Percentiles rank a stretch among this genome's conserved stretches.
Conservation (phyloP, 352 stramenopile species). For the Elongisporangium senticosum region DNA sequence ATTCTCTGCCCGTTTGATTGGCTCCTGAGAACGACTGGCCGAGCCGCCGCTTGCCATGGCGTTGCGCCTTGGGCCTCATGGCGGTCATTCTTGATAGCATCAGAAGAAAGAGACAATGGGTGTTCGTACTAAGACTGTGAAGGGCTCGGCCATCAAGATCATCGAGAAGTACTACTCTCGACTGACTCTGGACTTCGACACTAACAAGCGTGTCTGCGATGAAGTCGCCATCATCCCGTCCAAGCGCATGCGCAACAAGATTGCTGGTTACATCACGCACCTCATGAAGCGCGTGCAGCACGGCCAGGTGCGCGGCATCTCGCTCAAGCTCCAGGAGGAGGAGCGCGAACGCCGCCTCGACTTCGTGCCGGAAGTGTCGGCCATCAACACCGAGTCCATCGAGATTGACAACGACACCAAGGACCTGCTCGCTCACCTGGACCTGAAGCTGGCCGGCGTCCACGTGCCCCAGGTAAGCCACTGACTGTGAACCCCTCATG, state of each 20-base stretch:
- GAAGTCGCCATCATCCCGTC: conserved; percentile 98
- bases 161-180: conserved; percentile 99
- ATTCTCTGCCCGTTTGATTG: conserved; percentile 3
- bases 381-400: conserved; percentile 91
- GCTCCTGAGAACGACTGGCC: conserved; percentile 13
- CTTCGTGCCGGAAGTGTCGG: conserved; percentile 98
- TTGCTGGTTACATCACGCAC: conserved; percentile 99
- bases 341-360: conserved; percentile 99
- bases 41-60: neutral
- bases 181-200: conserved; percentile 99
- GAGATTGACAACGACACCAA: conserved; percentile 98
- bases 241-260: conserved; percentile 99
- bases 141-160: conserved; percentile 99
- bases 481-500: conserved; percentile 8
- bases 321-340: conserved; percentile 99
- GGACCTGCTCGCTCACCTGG: conserved; percentile 95
- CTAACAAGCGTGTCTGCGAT: conserved; percentile 98
- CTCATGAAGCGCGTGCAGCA: conserved; percentile 99
- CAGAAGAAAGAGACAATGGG: conserved; percentile 82
- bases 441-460: conserved; percentile 90
- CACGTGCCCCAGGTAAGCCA: conserved; percentile 81
- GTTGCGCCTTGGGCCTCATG: conserved; percentile 1
- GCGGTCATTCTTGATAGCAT: conserved; percentile 26
- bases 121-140: conserved; percentile 99
- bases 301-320: conserved; percentile 99